A percentile compares a stretch with the other conserved stretches of the same genome.
phyloP scores from a whole-genome alignment of 306 rosid species.

The Casuarina glauca region DNA sequence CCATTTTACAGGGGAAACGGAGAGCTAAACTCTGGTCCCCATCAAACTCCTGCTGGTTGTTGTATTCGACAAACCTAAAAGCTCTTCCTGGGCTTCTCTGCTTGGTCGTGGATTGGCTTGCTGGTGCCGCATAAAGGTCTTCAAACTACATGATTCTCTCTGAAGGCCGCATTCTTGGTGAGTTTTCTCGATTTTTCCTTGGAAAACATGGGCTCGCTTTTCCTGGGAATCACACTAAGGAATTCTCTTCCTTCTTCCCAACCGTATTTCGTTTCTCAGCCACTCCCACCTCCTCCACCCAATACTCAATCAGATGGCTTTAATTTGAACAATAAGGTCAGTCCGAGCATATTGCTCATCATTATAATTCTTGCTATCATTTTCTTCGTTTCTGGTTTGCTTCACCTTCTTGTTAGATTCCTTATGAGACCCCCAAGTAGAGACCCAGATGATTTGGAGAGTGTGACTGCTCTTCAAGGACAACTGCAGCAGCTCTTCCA shows the following conservation, averaged over 20 bases:
- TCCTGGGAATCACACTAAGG: slow-evolving; percentile 23
- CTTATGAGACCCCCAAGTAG: slow-evolving; percentile 60
- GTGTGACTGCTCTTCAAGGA: slow-evolving; percentile 83
- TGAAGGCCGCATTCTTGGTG: slow-evolving; percentile 39
- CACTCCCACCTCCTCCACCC: slow-evolving; percentile 35
- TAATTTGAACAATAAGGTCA: slow-evolving; percentile 55
- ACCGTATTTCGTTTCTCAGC: slow-evolving; percentile 32
- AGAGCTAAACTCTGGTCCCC: slow-evolving; percentile 30
- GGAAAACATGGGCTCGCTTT: slow-evolving; percentile 36
- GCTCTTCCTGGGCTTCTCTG: slow-evolving; percentile 9
- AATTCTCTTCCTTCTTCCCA: slow-evolving; percentile 41
- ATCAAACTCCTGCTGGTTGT: background rate
- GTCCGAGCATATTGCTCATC: slow-evolving; percentile 71
- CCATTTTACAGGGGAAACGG: slow-evolving; percentile 1
- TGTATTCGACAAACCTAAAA: background rate
- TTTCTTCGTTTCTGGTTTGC: slow-evolving; percentile 90
- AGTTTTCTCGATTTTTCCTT: slow-evolving; percentile 22
- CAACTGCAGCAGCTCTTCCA: slow-evolving; percentile 92
- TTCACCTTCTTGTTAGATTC: slow-evolving; percentile 84
- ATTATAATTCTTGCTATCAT: slow-evolving; percentile 78
- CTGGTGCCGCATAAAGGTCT: slow-evolving; percentile 16
- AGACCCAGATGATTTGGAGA: slow-evolving; percentile 63
- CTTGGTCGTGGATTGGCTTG: background rate
- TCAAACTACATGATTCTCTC: slow-evolving; percentile 15
- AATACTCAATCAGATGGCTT: slow-evolving; percentile 41